Base-by-base conservation (phyloP, 306 rosid species). In the Vigna nakashimae region DNA sequence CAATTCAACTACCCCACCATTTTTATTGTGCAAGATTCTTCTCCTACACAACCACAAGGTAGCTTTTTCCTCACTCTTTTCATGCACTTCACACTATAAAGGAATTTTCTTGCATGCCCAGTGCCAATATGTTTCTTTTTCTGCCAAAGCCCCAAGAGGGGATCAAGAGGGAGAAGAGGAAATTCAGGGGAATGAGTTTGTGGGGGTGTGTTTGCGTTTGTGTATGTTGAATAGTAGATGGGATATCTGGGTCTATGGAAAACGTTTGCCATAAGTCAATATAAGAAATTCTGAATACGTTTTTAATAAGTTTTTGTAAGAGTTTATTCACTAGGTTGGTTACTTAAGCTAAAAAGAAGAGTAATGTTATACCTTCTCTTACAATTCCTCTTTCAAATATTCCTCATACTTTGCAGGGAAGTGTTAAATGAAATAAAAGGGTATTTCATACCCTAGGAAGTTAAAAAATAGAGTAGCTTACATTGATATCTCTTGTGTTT, bases 41-140 rank as follows among this genome's bases (percentile, higher is more conserved):
- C 57, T 18, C 83, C 32, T 65, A 18, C 73, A 55, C 50, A 10
- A 6, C 51, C 78, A 22, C 17, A 6, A 84, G 88, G 88, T 84
- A 28, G 42, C n/a, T 40, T 28, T 57, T 11, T 74, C 26, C 1
- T 20, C 62, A 9, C 32, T 55, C 62, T 46, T 57, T 79, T 67
- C 65, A 9, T 42, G 46, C 46, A 42, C 10, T 42, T 42, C 46
- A 42, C 46, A 42, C 3, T 42, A 3, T 42, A 9, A 9, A 42
- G 46, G 11, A 40, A 8, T 40, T 42, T 42, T 9, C 46, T 9
- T 42, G 46, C 46, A 42, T 42, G 46, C 4, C 46, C 13, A 8
- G 46, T 42, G 10, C 9, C 46, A 9, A 42, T 40, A 9, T 42
- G 28, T 26, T 26, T 26, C 28, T 42, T 40, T 38, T 38, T 34